phyloP scores from a whole-genome alignment of 2,329 filamentous ascomycete genomes.

The Pseudofabraea citricarpa region DNA sequence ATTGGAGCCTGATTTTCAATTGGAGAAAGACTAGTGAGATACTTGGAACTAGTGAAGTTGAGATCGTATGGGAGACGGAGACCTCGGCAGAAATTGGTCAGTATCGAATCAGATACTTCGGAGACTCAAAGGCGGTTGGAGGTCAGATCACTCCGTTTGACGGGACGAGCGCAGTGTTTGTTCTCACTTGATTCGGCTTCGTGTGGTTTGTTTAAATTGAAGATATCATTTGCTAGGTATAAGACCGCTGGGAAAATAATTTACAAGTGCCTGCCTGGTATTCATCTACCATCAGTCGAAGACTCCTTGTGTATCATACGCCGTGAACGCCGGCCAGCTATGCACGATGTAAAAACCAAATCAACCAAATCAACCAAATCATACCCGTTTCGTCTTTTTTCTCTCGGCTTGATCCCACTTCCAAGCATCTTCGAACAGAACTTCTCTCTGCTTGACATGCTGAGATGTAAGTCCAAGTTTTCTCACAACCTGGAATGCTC shows the following conservation, averaged over 20 bases:
- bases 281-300: too few species aligned
- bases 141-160: constrained; percentile 64
- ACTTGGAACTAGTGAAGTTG: constrained; percentile 72
- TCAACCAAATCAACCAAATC: background rate
- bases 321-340: constrained; percentile 10
- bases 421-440: constrained; percentile 70
- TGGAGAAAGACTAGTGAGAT: constrained; percentile 71
- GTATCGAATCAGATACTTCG: constrained; percentile 80
- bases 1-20: constrained; percentile 78
- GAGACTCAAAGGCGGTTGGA: constrained; percentile 67
- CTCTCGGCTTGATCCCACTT: constrained; percentile 26
- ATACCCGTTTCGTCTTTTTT: constrained; percentile 12
- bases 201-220: too few species aligned
- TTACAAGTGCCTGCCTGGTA: too few species aligned
- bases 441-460: constrained; percentile 45
- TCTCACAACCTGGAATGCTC: constrained; percentile 84
- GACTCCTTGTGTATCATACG: too few species aligned
- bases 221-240: too few species aligned
- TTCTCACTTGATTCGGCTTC: constrained; percentile 14
- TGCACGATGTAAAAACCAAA: constrained; percentile 7
- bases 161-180: constrained; percentile 56
- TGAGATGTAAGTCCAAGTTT: constrained; percentile 62
- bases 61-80: constrained; percentile 75
- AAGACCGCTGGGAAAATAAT: too few species aligned
- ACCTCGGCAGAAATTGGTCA: constrained; percentile 53